Percentiles rank a stretch among this genome's conserved stretches.
Evolutionary conservation across 371 early-diverging fungal genomes (phyloP).

Genomic region (Neoconidiobolus thromboides): DNA sequence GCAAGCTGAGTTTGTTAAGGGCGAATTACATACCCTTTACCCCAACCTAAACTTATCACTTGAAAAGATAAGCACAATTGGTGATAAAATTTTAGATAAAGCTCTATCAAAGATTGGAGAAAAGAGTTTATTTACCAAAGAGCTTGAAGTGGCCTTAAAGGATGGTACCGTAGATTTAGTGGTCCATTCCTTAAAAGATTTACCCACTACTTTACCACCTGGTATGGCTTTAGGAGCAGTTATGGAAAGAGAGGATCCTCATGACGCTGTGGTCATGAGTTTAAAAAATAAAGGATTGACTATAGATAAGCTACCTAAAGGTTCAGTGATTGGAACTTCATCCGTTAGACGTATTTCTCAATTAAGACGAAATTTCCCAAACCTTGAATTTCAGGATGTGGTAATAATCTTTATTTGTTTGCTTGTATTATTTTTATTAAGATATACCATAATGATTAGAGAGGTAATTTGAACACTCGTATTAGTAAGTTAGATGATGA

Average conservation of each 20-base stretch:
- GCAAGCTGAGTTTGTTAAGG: constrained; percentile 61
- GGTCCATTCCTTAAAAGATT: constrained; percentile 88
- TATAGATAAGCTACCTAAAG: constrained; percentile 40
- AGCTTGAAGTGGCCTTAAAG: constrained; percentile 65
- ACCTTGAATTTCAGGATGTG: constrained; percentile 58
- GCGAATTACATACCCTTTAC: constrained; percentile 25
- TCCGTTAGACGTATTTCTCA: constrained; percentile 82
- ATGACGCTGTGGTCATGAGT: constrained; percentile 69
- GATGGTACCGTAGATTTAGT: constrained; percentile 61
- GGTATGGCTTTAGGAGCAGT: constrained; percentile 76
- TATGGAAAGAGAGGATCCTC: constrained; percentile 64
- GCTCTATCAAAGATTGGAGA: constrained; percentile 82
- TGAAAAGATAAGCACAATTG: constrained; percentile 62
- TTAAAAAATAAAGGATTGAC: constrained; percentile 14
- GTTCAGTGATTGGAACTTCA: constrained; percentile 78
- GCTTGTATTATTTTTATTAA: constrained; percentile 3
- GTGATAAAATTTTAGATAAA: constrained; percentile 69
- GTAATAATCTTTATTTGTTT: constrained; percentile 20
- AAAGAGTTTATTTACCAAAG: constrained; percentile 86
- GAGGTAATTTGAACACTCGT: constrained; percentile 46
- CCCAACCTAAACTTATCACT: constrained; percentile 33
- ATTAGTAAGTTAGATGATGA: constrained; percentile 68
- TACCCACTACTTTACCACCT: constrained; percentile 71
- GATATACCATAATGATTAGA: background rate
- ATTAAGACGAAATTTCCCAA: constrained; percentile 56